These are phyloP conservation scores for Ascochyta clinopodiicola DNA, from an alignment of 2,329 filamentous ascomycete genomes.

Conservation along the genomic window DNA sequence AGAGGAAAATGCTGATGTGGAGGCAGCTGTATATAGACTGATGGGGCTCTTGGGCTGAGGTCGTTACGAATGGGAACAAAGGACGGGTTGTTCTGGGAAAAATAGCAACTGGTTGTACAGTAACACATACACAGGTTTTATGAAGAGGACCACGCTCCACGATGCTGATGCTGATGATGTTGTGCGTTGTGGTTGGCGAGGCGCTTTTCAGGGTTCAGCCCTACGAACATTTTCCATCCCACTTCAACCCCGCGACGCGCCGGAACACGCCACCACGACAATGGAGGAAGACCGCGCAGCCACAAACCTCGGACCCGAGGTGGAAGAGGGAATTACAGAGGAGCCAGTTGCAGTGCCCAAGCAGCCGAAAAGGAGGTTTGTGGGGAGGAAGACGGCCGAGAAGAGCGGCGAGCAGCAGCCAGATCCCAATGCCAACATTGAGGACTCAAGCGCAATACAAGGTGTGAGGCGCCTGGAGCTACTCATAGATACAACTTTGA, in stretches of 20 bases:
- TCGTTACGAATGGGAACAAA: too few relatives aligned
- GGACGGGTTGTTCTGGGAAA: too few relatives aligned
- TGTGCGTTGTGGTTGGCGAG: constrained; percentile 4
- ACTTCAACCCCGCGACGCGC: constrained; percentile 25
- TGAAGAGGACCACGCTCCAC: too few relatives aligned
- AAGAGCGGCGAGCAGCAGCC: constrained; percentile 58
- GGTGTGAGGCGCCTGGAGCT: constrained; percentile 57
- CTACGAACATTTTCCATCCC: constrained; percentile 22
- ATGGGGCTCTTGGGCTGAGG: background rate
- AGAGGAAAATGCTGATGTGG: background rate
- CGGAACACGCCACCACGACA: constrained; percentile 16
- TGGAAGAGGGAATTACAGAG: constrained; percentile 67
- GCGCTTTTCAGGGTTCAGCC: constrained; percentile 20
- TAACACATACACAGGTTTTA: too few relatives aligned
- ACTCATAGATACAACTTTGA: background rate
- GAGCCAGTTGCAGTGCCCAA: constrained; percentile 59
- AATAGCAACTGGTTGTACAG: too few relatives aligned
- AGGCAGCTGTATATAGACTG: background rate
- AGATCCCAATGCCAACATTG: constrained; percentile 55
- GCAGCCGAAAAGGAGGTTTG: constrained; percentile 90
- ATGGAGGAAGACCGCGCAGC: constrained; percentile 81
- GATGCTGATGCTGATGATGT: background rate
- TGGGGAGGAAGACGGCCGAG: constrained; percentile 78
- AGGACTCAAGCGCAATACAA: constrained; percentile 72
- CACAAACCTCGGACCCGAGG: constrained; percentile 73